Percentiles rank a stretch among this genome's conserved stretches.
Conservation (phyloP, 768 basidiomycete species). For the Lactarius hengduanensis region DNA sequence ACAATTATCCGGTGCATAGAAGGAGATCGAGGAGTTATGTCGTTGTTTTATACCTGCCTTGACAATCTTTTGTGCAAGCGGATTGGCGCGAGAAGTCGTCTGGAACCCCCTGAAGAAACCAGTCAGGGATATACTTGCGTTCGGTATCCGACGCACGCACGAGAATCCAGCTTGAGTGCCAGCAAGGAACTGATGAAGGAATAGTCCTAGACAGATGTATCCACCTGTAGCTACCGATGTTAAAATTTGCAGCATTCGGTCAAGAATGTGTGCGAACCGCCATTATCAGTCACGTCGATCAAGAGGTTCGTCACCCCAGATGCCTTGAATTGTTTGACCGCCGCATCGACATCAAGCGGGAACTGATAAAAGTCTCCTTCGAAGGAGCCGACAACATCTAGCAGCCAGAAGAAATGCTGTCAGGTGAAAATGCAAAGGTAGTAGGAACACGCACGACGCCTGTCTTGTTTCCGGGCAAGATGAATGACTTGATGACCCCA, state of each 20-base stretch:
- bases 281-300: slow-evolving; percentile 62
- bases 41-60: slow-evolving; percentile 49
- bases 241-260: not conserved
- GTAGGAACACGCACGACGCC: slow-evolving; percentile 48
- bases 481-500: slow-evolving; percentile 55
- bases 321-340: slow-evolving; percentile 45
- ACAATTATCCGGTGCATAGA: slow-evolving; percentile 57
- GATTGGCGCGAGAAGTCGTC: slow-evolving; percentile 51
- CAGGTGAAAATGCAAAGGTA: not conserved
- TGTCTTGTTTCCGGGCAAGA: slow-evolving; percentile 54
- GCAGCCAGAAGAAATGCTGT: slow-evolving; percentile 6
- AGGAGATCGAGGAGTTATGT: slow-evolving; percentile 37
- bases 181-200: slow-evolving; percentile 56
- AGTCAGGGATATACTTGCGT: not conserved
- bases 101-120: slow-evolving; percentile 50
- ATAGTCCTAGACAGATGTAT: slow-evolving; percentile 58
- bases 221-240: slow-evolving; percentile 40
- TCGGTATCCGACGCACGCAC: slow-evolving; percentile 37
- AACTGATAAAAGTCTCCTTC: slow-evolving; percentile 48
- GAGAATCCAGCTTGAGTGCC: slow-evolving; percentile 50
- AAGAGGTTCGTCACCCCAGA: slow-evolving; percentile 51
- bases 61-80: slow-evolving; percentile 59
- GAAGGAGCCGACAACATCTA: slow-evolving; percentile 65
- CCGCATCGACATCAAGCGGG: slow-evolving; percentile 49
- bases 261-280: slow-evolving; percentile 41